These are phyloP conservation scores for Trypethelium eluteriae DNA, from an alignment of 495 filamentous ascomycete species.

Conservation along the genomic window DNA sequence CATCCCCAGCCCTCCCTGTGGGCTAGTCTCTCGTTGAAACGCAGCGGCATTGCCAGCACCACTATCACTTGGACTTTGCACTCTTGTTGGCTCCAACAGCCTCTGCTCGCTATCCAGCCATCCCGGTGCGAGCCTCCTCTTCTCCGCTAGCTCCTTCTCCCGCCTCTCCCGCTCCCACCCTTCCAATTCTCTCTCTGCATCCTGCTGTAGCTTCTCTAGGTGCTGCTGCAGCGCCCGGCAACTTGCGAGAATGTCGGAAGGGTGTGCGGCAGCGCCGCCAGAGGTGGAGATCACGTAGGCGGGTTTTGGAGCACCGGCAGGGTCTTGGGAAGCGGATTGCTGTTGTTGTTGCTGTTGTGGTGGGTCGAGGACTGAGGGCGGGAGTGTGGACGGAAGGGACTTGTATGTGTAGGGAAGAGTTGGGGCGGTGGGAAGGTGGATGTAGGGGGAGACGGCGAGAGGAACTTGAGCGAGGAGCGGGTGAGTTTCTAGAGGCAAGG, in stretches of 20 bases:
- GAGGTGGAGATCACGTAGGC: constrained; percentile 65
- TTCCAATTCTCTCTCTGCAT: constrained; percentile 56
- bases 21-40: too few relatives aligned
- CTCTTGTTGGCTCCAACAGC: constrained; percentile 59
- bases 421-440: constrained; percentile 79
- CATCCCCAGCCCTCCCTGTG: not conserved
- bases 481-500: constrained; percentile 55
- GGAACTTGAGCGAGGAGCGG: constrained; percentile 86
- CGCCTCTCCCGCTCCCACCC: constrained; percentile 63
- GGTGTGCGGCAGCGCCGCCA: constrained; percentile 43
- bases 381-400: constrained; percentile 73
- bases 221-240: constrained; percentile 70
- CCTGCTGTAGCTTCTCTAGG: constrained; percentile 53
- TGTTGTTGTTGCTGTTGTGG: constrained; percentile 17
- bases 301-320: constrained; percentile 38
- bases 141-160: constrained; percentile 81
- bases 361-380: constrained; percentile 58
- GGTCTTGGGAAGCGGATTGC: constrained; percentile 29
- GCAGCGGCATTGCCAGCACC: not conserved
- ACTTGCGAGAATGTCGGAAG: constrained; percentile 56
- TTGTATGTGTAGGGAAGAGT: constrained; percentile 96
- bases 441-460: constrained; percentile 87
- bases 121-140: constrained; percentile 80
- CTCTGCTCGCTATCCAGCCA: constrained; percentile 88
- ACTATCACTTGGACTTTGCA: constrained; percentile 13